Evolutionary conservation across 108 stramenopile species (phyloP), one percentile per base, ranked within the genome.

Genomic region (Nitzschia sp.): DNA sequence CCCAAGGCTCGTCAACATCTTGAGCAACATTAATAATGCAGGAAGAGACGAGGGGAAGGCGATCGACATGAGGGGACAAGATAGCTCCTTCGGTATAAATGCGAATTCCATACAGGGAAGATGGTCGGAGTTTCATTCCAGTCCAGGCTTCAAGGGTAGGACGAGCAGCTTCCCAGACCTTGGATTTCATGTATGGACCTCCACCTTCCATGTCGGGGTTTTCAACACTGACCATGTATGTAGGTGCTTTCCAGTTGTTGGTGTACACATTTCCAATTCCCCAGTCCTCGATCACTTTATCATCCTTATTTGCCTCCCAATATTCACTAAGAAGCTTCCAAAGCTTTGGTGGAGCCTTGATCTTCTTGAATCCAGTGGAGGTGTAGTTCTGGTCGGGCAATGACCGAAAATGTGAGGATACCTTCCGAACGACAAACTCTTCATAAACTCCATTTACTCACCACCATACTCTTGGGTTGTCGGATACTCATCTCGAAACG

Each of bases 1-100:
- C 91, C 96, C 96, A 90, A 59, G 89, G 82, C 63, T 97, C 94
- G 44, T 94, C 91, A 34, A 92, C 87, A 71, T 95, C 94, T 80
- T 97, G 93, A 29, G 67, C 91, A 12, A 94, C 86, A 71, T 93
- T 17, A 80, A 69, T 26, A 91, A 97, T 95, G 53, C 86, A 89
- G 22, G 95, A 96, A 25, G 38, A 54, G 21, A 78, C 91, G 53
- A 94, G 76, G 9, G 96, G 89, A 41, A 87, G 68, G 15, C 91
- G 78, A 66, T 97, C 96, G 3, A 94, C 96, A 55, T 97, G 96
- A 11, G 90, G 89, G 15, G 87, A 63, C 48, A 97, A 70, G 40
- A 95, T 80, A 26, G 87, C 80, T 29, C 81, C 87, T 29, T 77
- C 41, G 20, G 77, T 83, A 66, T 97, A 97, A 34, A 87, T 48